These are phyloP conservation scores for Lasiosphaeriaceae sp. DNA, from an alignment of 495 filamentous ascomycete species.

Conservation along the genomic window DNA sequence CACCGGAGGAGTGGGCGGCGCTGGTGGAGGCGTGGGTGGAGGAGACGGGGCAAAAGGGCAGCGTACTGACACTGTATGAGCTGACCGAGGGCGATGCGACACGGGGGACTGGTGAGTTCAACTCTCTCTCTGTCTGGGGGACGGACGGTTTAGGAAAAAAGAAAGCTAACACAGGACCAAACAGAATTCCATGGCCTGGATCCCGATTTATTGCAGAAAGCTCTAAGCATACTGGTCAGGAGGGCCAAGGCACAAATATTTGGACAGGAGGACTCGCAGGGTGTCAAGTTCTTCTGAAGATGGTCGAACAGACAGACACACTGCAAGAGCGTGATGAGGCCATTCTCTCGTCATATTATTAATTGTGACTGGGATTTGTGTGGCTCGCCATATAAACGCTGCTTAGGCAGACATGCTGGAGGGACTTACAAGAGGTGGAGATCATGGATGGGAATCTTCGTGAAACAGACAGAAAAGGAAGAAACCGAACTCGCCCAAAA, in stretches of 20 bases:
- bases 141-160: slow-evolving; percentile 1
- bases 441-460: too few relatives aligned
- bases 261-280: slow-evolving; percentile 77
- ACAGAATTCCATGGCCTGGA: slow-evolving; percentile 89
- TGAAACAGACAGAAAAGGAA: too few relatives aligned
- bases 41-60: slow-evolving; percentile 42
- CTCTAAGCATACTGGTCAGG: slow-evolving; percentile 77
- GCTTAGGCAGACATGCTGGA: too few relatives aligned
- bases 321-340: not conserved
- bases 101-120: slow-evolving; percentile 30
- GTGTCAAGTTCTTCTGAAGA: slow-evolving; percentile 89
- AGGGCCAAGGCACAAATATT: slow-evolving; percentile 90
- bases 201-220: slow-evolving; percentile 67
- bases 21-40: slow-evolving; percentile 46
- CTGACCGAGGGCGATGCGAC: slow-evolving; percentile 42
- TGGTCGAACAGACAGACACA: not conserved
- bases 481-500: not conserved
- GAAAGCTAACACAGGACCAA: not conserved
- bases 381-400: too few relatives aligned
- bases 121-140: not conserved
- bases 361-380: too few relatives aligned
- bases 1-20: slow-evolving; percentile 46
- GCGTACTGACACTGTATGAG: slow-evolving; percentile 48
- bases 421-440: too few relatives aligned
- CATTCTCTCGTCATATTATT: not conserved